These are phyloP conservation scores for Aspergillus latus DNA, from an alignment of 2,329 filamentous ascomycete genomes.

Conservation along the genomic window DNA sequence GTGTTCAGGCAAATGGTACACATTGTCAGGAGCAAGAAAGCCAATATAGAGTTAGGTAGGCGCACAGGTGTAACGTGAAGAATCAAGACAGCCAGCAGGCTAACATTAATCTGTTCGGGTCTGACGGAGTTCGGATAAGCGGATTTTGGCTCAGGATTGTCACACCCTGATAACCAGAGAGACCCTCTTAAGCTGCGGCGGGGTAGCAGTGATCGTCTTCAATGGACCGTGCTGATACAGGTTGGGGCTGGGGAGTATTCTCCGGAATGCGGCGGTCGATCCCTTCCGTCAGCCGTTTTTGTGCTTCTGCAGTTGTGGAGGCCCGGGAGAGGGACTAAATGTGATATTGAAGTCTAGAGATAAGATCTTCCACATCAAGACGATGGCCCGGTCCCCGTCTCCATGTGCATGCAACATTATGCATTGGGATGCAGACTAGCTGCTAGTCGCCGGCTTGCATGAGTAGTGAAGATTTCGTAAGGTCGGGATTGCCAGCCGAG, in stretches of 20 bases:
- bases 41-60: background rate
- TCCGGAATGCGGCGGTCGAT: slow-evolving; percentile 9
- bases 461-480: background rate
- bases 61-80: background rate
- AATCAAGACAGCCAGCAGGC: slow-evolving; percentile 1
- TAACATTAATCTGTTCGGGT: slow-evolving; percentile 3
- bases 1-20: background rate
- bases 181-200: slow-evolving; percentile 2
- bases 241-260: background rate
- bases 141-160: slow-evolving; percentile 7
- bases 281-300: background rate
- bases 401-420: slow-evolving; percentile 1
- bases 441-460: slow-evolving; percentile 11
- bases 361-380: slow-evolving; percentile 7
- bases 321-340: background rate
- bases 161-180: slow-evolving; percentile 3
- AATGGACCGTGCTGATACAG: slow-evolving; percentile 7
- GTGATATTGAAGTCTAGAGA: background rate
- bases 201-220: background rate
- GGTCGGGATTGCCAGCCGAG: slow-evolving; percentile 4
- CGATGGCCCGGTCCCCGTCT: background rate
- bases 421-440: slow-evolving; percentile 7
- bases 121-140: slow-evolving; percentile 5
- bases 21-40: background rate
- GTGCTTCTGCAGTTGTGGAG: background rate